Evolutionary conservation across 495 filamentous ascomycete species (phyloP).

Genomic region (Neurospora sp.): DNA sequence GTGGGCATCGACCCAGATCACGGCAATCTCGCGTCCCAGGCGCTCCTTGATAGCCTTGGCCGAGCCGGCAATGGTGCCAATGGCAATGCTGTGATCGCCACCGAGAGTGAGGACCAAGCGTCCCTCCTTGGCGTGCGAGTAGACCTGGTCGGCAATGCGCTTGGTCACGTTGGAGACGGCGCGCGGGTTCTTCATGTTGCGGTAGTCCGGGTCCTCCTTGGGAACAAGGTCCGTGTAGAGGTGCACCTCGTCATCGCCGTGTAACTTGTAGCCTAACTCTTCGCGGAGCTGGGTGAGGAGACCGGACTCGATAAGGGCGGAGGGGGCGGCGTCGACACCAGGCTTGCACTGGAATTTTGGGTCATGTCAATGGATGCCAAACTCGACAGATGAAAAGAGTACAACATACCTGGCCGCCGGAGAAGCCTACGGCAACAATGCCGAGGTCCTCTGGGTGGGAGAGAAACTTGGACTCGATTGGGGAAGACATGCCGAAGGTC

Average conservation of each 20-base stretch:
- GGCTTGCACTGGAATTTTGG: constrained; percentile 60
- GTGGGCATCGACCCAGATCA: constrained; percentile 98
- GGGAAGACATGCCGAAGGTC: constrained; percentile 29
- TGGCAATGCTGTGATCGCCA: constrained; percentile 93
- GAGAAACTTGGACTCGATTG: constrained; percentile 71
- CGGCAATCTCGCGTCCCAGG: constrained; percentile 69
- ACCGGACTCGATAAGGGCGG: constrained; percentile 80
- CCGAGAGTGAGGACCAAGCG: constrained; percentile 87
- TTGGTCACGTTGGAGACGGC: constrained; percentile 82
- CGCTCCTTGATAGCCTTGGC: constrained; percentile 78
- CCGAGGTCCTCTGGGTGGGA: constrained; percentile 67
- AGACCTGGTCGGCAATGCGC: constrained; percentile 72
- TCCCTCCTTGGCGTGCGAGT: constrained; percentile 74
- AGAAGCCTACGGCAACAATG: constrained; percentile 92
- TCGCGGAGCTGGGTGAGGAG: constrained; percentile 74
- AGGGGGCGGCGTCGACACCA: constrained; percentile 87
- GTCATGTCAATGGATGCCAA: constrained; percentile 3
- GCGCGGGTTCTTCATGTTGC: constrained; percentile 85
- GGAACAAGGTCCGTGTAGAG: constrained; percentile 72
- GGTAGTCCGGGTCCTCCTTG: constrained; percentile 60
- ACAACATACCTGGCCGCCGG: constrained; percentile 75
- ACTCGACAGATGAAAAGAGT: neutral
- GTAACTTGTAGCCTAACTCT: constrained; percentile 78
- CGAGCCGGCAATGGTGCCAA: constrained; percentile 79
- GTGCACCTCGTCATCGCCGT: constrained; percentile 78